phyloP scores from a whole-genome alignment of 2,329 filamentous ascomycete genomes.

The Chlorencoelia australis region DNA sequence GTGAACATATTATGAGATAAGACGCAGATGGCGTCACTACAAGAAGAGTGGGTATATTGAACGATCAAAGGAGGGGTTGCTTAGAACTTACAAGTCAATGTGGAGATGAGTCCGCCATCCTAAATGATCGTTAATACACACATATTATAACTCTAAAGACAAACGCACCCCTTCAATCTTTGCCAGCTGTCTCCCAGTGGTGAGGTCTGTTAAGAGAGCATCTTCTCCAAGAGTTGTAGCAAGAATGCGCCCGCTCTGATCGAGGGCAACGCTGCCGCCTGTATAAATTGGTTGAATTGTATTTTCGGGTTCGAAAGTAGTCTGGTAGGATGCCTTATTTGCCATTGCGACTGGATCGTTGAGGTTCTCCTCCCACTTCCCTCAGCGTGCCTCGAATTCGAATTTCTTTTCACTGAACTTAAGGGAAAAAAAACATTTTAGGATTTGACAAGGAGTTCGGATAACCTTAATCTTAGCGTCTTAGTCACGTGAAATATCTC shows the following conservation, averaged over 20 bases:
- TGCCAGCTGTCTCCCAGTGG: slow-evolving; percentile 71
- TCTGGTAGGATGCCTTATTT: slow-evolving; percentile 58
- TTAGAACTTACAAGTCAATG: slow-evolving; percentile 47
- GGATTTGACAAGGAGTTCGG: slow-evolving; percentile 7
- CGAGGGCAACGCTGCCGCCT: slow-evolving; percentile 76
- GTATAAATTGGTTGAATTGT: slow-evolving; percentile 91
- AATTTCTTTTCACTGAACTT: slow-evolving; percentile 2
- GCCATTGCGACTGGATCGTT: slow-evolving; percentile 38
- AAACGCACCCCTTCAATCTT: slow-evolving; percentile 62
- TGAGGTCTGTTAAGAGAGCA: slow-evolving; percentile 75
- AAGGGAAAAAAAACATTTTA: slow-evolving; percentile 12
- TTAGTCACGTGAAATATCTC: slow-evolving; percentile 5
- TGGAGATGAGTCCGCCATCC: slow-evolving; percentile 75
- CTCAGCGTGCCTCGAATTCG: not conserved
- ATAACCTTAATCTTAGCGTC: slow-evolving; percentile 19
- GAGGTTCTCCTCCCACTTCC: not conserved
- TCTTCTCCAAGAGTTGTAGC: slow-evolving; percentile 89
- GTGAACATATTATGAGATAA: slow-evolving; percentile 83
- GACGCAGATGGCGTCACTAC: slow-evolving; percentile 78
- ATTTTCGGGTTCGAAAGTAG: slow-evolving; percentile 75
- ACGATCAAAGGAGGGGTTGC: slow-evolving; percentile 2
- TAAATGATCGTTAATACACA: slow-evolving; percentile 29
- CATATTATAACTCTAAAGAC: slow-evolving; percentile 1
- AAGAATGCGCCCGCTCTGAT: slow-evolving; percentile 70
- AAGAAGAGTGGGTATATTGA: slow-evolving; percentile 17